Base-by-base conservation (phyloP, 1,284 basidiomycete genomes). In the Cryptococcus floricola region DNA sequence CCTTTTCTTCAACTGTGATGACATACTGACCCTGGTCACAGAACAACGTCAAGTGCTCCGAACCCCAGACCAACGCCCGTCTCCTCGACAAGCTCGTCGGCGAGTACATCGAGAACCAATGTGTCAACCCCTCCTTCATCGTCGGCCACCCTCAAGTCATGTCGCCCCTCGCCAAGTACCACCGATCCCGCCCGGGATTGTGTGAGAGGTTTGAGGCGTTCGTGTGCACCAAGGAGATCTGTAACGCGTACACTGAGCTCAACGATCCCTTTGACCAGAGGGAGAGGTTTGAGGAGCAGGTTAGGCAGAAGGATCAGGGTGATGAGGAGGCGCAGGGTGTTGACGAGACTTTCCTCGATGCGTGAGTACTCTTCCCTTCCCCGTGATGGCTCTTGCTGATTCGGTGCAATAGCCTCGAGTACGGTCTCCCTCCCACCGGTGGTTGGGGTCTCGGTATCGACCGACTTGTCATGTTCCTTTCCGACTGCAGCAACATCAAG, bases 171-270 rank as follows among this genome's bases (percentile, higher is more conserved):
- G 96, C 95, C 75, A 97, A 97, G 80, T 90, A 88, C 83, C 91
- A 96, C 77, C 88, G 93, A 60, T 90, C 88, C 18, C 86, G 90
- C 46, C 88, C 91, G 0, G 96, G 96, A 44, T 83, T 98, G 12
- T 98, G 94, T 78, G 95, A 99, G 79, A 90, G 95, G 65, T 99
- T 99, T 81, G 95, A 99, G 77, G 91, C 86, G 7, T 99, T 99
- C 82, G 85, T 99, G 81, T 96, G 93, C 50, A 93, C 92, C 63
- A 97, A 97, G 83, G 95, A 98, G 80, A 88, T 98, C 77, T 94
- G 91, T 81, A 96, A 96, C 69, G 91, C 92, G 39, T 96, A 98
- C 78, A 98, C 95, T 42, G 95, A 98, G 83, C 85, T 98, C 82
- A 97, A 96, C 79, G 93, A 96, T 79, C 92, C 92, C 1, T 96